Evolutionary conservation across 768 basidiomycete genomes (phyloP), one percentile per base, ranked within the genome.

Genomic region (Rhodotorula toruloides): DNA sequence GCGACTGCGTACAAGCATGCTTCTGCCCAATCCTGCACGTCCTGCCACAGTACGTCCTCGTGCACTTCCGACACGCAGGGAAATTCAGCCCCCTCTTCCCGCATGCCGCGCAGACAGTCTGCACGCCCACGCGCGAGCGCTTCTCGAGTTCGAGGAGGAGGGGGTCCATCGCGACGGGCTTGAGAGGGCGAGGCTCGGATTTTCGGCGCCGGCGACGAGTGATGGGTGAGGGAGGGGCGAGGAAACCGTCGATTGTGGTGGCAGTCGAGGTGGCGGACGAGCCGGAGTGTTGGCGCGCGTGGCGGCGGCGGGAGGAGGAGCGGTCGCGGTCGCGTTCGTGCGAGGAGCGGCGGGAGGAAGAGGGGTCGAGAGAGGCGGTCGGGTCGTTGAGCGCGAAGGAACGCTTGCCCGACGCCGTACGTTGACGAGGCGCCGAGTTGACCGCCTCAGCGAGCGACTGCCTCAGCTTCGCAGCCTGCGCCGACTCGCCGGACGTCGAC

Each of bases 61-160:
- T 21, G 36, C 70, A 66, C 22, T n/a, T 58, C 32, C 54, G 22
- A 54, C 72, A 72, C 27, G 58, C 57, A 0, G 71, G 71, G 55
- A 54, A 72, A 52, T 74, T 72, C 19, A 66, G 37, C 9, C 71
- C 71, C 40, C 60, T 52, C 43, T 66, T 71, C 32, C 62, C 61
- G 46, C 73, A 74, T 21, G 58, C 52, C 9, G 56, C 55, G 58
- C 73, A 74, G 13, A 43, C 52, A 22, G 68, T 71, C 59, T 67
- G 55, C 32, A 69, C 64, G 21, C 72, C 72, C 21, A 74, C 61
- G 22, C 57, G 42, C 19, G 54, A 58, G 27, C 55, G 40, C 1
- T 60, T 53, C 49, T 74, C 73, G 53, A 74, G 67, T 13, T 70
- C 73, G 42, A 67, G 61, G 14, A 74, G 44, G 31, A 74, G 59